Evolutionary conservation across 2,329 filamentous ascomycete species (phyloP), one percentile per base, ranked within the genome.

Genomic region (Diplodia corticola): DNA sequence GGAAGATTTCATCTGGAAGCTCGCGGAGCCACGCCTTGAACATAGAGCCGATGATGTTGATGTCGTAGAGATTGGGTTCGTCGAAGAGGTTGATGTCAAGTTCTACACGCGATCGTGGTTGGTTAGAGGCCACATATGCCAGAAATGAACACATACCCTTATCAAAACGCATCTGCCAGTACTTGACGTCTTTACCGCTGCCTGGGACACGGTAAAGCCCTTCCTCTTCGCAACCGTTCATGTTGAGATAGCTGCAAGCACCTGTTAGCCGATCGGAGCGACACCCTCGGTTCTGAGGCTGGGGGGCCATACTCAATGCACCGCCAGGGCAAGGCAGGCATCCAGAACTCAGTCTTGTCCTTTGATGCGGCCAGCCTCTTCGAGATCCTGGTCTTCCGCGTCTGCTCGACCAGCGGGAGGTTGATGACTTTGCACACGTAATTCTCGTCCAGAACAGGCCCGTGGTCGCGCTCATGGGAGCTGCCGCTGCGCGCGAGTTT

Each of bases 291-390:
- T 20, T 44, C n/a, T 20, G 54, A 53, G 35, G 22, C 12, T 13
- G 46, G 26, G 12, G 20, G 49, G 24, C 20, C 85, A 74, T 80
- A 88, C 83, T 98, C 94, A 70, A 98, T 97, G 67, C 93, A 96
- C 69, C 94, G 86, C 91, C 94, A 97, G 0, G 94, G 93, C 67
- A 98, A 89, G 6, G 93, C 91, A 13, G 94, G 94, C 93, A 98
- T 97, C 94, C 94, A 98, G 75, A 96, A 98, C 74, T 97, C 94
- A 0, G 94, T 98, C 83, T 97, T 97, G 75, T 98, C 94, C 69
- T 89, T 87, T 10, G 93, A 97, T 68, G 91, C 88, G 74, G 96
- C 92, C 50, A 98, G 82, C 33, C 90, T 88, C 78, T 94, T 96
- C 7, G 93, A 96, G 75, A 98, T 97, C 69, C 94, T 87, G 0